Evolutionary conservation across 2,329 filamentous ascomycete genomes (phyloP).

Genomic region (Penicillium psychrosexuale): DNA sequence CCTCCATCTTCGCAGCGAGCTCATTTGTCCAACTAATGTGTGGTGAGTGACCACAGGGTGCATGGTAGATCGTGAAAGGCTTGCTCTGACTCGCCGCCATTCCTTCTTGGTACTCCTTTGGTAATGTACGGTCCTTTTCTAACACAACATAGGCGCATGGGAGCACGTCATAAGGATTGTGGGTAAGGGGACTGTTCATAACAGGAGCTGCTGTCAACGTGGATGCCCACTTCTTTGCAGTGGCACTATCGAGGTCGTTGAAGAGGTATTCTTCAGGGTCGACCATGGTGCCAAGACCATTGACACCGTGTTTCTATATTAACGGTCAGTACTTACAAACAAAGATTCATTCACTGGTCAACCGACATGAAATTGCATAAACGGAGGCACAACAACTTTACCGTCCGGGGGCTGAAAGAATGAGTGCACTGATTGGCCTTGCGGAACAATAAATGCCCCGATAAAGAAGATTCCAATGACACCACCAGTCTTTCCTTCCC

Average conservation of each 20-base stretch:
- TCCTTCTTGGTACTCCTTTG: slow-evolving; percentile 31
- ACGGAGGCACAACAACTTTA: slow-evolving; percentile 19
- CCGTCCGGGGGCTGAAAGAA: slow-evolving; percentile 34
- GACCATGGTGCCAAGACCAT: slow-evolving; percentile 24
- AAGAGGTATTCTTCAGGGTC: slow-evolving; percentile 29
- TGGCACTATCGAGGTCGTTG: slow-evolving; percentile 24
- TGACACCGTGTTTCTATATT: slow-evolving; percentile 14
- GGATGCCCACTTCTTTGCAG: slow-evolving; percentile 24
- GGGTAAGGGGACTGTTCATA: slow-evolving; percentile 28
- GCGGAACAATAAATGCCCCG: slow-evolving; percentile 30
- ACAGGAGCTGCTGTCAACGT: slow-evolving; percentile 28
- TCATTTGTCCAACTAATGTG: slow-evolving; percentile 33
- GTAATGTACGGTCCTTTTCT: slow-evolving; percentile 29
- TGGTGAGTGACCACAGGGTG: slow-evolving; percentile 31
- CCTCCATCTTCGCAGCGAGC: slow-evolving; percentile 20
- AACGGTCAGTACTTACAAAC: background rate
- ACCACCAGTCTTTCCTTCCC: slow-evolving; percentile 17
- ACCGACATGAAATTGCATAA: slow-evolving; percentile 29
- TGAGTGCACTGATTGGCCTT: slow-evolving; percentile 30
- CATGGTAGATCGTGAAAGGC: slow-evolving; percentile 26
- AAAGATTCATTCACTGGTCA: fast-evolving
- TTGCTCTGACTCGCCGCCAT: slow-evolving; percentile 29
- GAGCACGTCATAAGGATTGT: slow-evolving; percentile 30
- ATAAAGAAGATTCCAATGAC: slow-evolving; percentile 32
- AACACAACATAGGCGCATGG: slow-evolving; percentile 36